Conservation (phyloP, 495 filamentous ascomycete species). For the Xylaria intraflava region DNA sequence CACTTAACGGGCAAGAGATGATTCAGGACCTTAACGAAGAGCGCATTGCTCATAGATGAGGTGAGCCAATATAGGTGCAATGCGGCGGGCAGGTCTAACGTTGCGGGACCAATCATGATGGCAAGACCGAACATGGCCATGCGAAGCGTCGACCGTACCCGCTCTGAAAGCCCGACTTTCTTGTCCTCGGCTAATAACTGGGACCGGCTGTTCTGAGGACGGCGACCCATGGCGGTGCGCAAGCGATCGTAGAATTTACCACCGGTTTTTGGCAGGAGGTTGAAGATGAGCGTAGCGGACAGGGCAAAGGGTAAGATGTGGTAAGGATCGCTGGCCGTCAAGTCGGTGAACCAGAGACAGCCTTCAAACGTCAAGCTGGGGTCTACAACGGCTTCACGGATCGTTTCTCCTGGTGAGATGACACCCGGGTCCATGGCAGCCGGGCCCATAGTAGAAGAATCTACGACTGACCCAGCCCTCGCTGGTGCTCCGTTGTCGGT, state of each 20-base stretch:
- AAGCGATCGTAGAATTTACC: background rate
- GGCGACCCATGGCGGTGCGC: constrained; percentile 14
- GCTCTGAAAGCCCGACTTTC: background rate
- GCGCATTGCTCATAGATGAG: constrained; percentile 23
- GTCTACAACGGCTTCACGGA: constrained; percentile 31
- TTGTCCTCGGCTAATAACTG: background rate
- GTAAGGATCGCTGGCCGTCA: constrained; percentile 62
- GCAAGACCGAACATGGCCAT: constrained; percentile 33
- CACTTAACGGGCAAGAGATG: constrained; percentile 22
- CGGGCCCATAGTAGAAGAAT: background rate
- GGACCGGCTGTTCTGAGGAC: background rate
- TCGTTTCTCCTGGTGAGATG: background rate
- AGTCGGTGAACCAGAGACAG: constrained; percentile 73
- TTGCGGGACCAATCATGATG: constrained; percentile 40
- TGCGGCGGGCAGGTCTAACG: constrained; percentile 51
- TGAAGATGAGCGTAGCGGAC: constrained; percentile 41
- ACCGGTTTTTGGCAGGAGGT: constrained; percentile 28
- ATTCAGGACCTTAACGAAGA: constrained; percentile 6
- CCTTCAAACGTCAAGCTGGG: constrained; percentile 60
- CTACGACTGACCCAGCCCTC: background rate
- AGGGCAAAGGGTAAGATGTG: constrained; percentile 59
- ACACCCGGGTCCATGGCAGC: background rate
- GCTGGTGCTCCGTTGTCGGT: constrained; percentile 3
- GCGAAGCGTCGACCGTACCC: constrained; percentile 23
- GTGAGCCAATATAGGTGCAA: constrained; percentile 70